Percentiles rank a stretch among this genome's conserved stretches.
Evolutionary conservation across 2,329 filamentous ascomycete species (phyloP).

Genomic region (Parascedosporium putredinis): DNA sequence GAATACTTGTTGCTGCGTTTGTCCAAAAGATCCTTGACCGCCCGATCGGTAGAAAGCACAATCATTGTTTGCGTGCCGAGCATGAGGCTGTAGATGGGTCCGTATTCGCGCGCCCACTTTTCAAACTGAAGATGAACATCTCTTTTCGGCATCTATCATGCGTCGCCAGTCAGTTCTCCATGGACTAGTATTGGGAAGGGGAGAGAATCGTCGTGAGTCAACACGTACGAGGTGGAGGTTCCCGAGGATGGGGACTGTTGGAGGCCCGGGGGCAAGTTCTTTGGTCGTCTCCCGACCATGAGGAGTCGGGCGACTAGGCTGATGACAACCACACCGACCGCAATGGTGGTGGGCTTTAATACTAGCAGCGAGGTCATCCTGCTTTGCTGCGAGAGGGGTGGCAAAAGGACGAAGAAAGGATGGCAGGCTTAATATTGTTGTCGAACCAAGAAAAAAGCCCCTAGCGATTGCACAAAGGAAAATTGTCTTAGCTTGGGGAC

Average conservation of each 20-base stretch:
- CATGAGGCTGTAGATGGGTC: constrained; percentile 39
- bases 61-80: constrained; percentile 36
- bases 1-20: constrained; percentile 17
- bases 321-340: neutral
- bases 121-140: constrained; percentile 35
- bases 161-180: too few relatives aligned
- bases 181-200: too few relatives aligned
- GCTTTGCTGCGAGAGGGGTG: too few relatives aligned
- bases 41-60: constrained; percentile 32
- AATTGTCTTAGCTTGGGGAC: too few relatives aligned
- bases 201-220: too few relatives aligned
- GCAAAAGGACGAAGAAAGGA: too few relatives aligned
- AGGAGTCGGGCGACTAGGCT: constrained; percentile 3
- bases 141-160: constrained; percentile 28
- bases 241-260: constrained; percentile 38
- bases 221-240: constrained; percentile 32
- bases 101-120: constrained; percentile 41
- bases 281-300: constrained; percentile 3
- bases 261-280: constrained; percentile 35
- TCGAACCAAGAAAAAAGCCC: too few relatives aligned
- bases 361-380: too few relatives aligned
- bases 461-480: too few relatives aligned
- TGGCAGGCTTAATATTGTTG: too few relatives aligned
- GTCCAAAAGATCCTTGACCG: constrained; percentile 41
- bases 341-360: constrained; percentile 4